These are phyloP conservation scores for Rhizodiscina lignyota DNA, from an alignment of 495 filamentous ascomycete species.

Conservation along the genomic window DNA sequence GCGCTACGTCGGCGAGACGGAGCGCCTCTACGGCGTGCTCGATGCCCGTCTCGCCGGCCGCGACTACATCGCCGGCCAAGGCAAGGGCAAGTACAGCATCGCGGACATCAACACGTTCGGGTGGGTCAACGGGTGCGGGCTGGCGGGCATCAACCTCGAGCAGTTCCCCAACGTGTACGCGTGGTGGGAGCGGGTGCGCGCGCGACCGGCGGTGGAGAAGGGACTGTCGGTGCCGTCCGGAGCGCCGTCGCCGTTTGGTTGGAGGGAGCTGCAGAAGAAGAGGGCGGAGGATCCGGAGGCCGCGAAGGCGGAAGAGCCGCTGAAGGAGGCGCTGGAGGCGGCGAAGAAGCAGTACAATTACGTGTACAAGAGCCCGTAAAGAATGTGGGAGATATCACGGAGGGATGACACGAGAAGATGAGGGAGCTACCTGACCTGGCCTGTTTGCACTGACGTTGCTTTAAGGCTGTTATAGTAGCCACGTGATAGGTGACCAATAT, in stretches of 20 bases:
- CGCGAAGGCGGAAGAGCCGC: slow-evolving; percentile 12
- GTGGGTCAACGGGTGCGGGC: slow-evolving; percentile 17
- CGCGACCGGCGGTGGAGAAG: slow-evolving; percentile 18
- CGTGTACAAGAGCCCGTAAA: slow-evolving; percentile 14
- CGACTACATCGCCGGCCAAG: slow-evolving; percentile 18
- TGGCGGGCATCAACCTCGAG: slow-evolving; percentile 16
- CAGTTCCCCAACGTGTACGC: slow-evolving; percentile 17
- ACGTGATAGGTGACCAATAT: too few species aligned
- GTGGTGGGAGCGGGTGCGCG: slow-evolving; percentile 17
- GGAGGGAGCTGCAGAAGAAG: slow-evolving; percentile 10
- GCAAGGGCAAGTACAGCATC: slow-evolving; percentile 17
- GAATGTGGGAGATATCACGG: too few species aligned
- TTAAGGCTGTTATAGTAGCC: too few species aligned
- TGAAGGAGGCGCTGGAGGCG: slow-evolving; percentile 10
- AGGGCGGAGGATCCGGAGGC: slow-evolving; percentile 19
- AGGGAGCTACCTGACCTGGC: too few species aligned
- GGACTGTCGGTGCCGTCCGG: slow-evolving; percentile 14
- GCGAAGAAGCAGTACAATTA: slow-evolving; percentile 22
- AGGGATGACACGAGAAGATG: too few species aligned
- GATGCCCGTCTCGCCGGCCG: slow-evolving; percentile 16
- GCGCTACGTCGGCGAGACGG: slow-evolving; percentile 21
- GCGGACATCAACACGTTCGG: slow-evolving; percentile 21
- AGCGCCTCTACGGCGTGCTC: slow-evolving; percentile 21
- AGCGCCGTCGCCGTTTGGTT: slow-evolving; percentile 7
- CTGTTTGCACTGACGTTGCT: too few species aligned